Percentiles rank a stretch among this genome's conserved stretches.
Conservation (phyloP, 2,329 filamentous ascomycete species). For the Paecilomyces dactylethromorphus region DNA sequence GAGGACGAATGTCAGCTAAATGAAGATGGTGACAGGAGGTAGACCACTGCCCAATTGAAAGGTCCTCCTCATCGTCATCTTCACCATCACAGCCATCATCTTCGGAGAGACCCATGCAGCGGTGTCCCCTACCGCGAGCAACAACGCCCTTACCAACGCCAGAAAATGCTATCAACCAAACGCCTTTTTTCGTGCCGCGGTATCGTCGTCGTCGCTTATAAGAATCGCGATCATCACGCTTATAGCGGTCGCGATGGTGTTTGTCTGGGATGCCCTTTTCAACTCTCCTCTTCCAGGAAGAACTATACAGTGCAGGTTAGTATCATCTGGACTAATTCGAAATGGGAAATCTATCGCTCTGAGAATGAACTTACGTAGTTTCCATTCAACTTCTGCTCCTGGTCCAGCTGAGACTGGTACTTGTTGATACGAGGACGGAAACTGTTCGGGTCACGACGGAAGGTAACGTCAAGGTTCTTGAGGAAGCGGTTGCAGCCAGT, state of each 20-base stretch:
- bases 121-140: constrained; percentile 22
- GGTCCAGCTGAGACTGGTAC: constrained; percentile 87
- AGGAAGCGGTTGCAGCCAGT: constrained; percentile 96
- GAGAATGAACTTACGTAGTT: constrained; percentile 66
- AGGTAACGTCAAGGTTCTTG: constrained; percentile 94
- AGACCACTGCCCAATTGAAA: constrained; percentile 54
- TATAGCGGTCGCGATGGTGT: constrained; percentile 31
- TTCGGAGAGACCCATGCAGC: constrained; percentile 33
- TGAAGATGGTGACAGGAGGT: constrained; percentile 49
- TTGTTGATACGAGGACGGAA: constrained; percentile 99
- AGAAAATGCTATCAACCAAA: constrained; percentile 30
- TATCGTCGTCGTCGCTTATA: constrained; percentile 25
- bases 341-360: background rate
- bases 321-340: background rate
- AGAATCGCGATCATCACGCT: constrained; percentile 28
- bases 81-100: constrained; percentile 53
- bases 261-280: constrained; percentile 54
- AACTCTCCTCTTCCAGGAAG: constrained; percentile 85
- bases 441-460: constrained; percentile 94
- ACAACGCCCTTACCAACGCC: constrained; percentile 38
- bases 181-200: constrained; percentile 24
- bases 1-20: constrained; percentile 16
- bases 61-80: constrained; percentile 61
- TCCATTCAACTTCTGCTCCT: constrained; percentile 88
- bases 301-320: constrained; percentile 50